Base-by-base conservation (phyloP, 2,329 filamentous ascomycete species). In the Hymenoscyphus salicellus region DNA sequence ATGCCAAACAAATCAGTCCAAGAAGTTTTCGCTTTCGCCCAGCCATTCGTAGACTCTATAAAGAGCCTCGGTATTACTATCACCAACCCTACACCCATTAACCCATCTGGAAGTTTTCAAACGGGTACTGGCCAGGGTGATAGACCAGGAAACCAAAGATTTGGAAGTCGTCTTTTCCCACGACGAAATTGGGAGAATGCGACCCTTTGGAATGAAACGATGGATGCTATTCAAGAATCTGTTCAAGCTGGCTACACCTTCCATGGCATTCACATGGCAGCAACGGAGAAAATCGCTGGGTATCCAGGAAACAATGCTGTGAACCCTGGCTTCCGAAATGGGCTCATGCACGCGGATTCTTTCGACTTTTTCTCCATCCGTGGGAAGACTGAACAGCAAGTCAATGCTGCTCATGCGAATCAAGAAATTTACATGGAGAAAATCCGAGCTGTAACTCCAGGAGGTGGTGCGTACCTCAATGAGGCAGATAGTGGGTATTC, bases 341-440 rank as follows among this genome's bases (percentile, higher is more conserved):
- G 65, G 8, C 58, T 63, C 32, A 68, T 69, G 61, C 68, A 69
- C 30, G 65, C 63, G 1, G 61, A 63, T 20, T 36, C 58, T 23
- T 69, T 64, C 38, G 64, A 68, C 30, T n/a, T 32, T n/a, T 41
- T 38, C 36, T 75, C 82, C 0, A 72, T 84, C 20, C 30, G 1
- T 75, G 78, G 0, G 81, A 80, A 28, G 77, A 82, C 60, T 75
- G 83, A 5, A 72, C 76, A 5, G 76, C 83, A 8, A 80, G 82
- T 0, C 70, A 75, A 0, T 26, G 26, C 28, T 36, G 55, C 62
- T 23, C 64, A 60, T 56, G 38, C 38, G 11, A 43, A 43, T 46
- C 58, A 52, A 61, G 55, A 62, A n/a, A 55, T 33, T 6, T 69
- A 60, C 10, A 64, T 70, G 66, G 58, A 68, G 28, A 55, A 57